Evolutionary conservation across 2,329 filamentous ascomycete species (phyloP), one percentile per base, ranked within the genome.

Genomic region (Pyrenochaeta sp.): DNA sequence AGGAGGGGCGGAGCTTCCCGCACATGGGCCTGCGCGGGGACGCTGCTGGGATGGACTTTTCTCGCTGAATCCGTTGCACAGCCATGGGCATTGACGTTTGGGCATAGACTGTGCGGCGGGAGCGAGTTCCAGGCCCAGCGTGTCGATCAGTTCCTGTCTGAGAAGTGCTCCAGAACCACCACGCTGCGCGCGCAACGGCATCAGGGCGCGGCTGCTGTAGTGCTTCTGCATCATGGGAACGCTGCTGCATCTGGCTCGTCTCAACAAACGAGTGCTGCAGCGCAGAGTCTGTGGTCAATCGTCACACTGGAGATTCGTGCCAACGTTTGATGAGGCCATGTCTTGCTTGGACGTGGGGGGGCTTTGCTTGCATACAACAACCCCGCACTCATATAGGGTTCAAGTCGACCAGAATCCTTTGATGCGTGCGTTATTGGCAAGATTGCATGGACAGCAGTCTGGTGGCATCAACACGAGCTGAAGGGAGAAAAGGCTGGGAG

Each of bases 81-180:
- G 60, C 46, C 12, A 53, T 32, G 21, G n/a, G 29, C 39, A 30
- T 54, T 50, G 54, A 41, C 44, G 52, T 56, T 49, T 52, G 32
- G 51, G 40, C 33, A 41, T n/a, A 44, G 23, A 21, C 43, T 23
- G 32, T 37, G 47, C 10, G 20, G 27, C 15, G 23, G 18, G 15
- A 29, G n/a, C 15, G 33, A 33, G 39, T 56, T 61, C 45, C 46
- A 43, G 50, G 20, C 56, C 48, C 46, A 27, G 35, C 11, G 12
- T 43, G 60, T 29, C 50, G 58, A 63, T 63, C 61, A 44, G 46
- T 54, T 37, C 58, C 54, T 40, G 45, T 60, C 61, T 58, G 60
- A 52, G 57, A 40, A 20, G 39, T 40, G 55, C 52, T 45, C 49
- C 45, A 56, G 43, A 49, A 44, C 39, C 35, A 44, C 39, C 35